Evolutionary conservation across 2,329 filamentous ascomycete species (phyloP), one percentile per base, ranked within the genome.

Genomic region (Alternaria gaisen): DNA sequence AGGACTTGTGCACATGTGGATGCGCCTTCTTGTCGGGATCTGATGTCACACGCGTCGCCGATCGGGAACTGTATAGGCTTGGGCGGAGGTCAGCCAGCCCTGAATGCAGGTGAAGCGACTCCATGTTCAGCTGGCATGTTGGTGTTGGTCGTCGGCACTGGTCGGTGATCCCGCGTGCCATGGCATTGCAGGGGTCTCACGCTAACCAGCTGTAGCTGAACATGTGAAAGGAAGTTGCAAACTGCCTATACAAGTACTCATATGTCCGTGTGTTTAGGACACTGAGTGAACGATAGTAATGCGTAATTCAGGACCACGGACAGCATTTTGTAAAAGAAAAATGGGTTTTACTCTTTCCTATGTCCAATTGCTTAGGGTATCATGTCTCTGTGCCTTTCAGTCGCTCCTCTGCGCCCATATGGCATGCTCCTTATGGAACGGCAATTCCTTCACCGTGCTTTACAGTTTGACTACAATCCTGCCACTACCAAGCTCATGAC

Each of bases 401-500:
- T 34, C 30, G 40, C 50, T 52, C 38, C 57, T 20, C 34, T 32
- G 11, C 28, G 32, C 34, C 5, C 30, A 16, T 30, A 10, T 9
- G 2, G 20, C 14, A 20, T 28, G 38, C 43, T 30, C 53, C 28
- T 30, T 42, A 46, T 32, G 48, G 57, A 54, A 48, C 61, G 53
- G 53, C 53, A 48, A 52, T 58, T 57, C 50, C 32, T 30, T 24
- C 20, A 9, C 20, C 44, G 43, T 20, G 28, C 38, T 38, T n/a
- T 55, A 14, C 28, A 24, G 11, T 50, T 16, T 41, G 10, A 26
- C 36, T 48, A 18, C 28, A 18, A 16, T 18, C 16, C 30, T 36
- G 4, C 26, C 26, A 20, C 22, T 20, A 9, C 11, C 18, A 26
- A 43, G 48, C 54, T 77, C 78, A 84, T 34, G 83, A 84, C 70